Conservation (phyloP, 2,329 filamentous ascomycete species). For the Dothiorella sarmentorum region DNA sequence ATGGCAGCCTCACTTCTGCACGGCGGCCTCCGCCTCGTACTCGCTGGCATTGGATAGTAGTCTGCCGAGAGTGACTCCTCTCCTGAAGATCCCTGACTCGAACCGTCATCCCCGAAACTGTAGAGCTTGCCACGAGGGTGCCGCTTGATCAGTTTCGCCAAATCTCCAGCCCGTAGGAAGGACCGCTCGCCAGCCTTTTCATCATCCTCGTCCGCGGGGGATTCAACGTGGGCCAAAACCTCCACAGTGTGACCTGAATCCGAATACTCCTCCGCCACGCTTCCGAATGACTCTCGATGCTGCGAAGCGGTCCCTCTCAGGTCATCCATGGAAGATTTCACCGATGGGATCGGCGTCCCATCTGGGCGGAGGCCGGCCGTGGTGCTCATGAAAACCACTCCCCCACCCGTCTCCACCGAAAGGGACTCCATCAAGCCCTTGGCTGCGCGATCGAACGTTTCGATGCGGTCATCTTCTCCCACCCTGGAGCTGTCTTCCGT, state of each 20-base stretch:
- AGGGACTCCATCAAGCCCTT: slow-evolving; percentile 49
- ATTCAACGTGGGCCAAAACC: not conserved
- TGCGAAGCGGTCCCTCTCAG: not conserved
- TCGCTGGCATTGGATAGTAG: slow-evolving; percentile 11
- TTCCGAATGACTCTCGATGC: not conserved
- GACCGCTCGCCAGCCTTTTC: not conserved
- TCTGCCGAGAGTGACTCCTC: slow-evolving; percentile 21
- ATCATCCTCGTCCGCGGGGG: not conserved
- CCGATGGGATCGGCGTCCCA: not conserved
- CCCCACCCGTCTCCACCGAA: slow-evolving; percentile 44
- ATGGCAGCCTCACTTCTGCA: slow-evolving; percentile 36
- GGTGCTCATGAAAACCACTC: slow-evolving; percentile 38
- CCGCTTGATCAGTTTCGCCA: slow-evolving; percentile 25
- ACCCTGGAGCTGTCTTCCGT: slow-evolving; percentile 16
- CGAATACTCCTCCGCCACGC: not conserved
- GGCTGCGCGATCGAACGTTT: slow-evolving; percentile 48
- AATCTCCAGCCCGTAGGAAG: slow-evolving; percentile 22
- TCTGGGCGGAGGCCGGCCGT: slow-evolving; percentile 12
- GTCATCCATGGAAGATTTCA: not conserved
- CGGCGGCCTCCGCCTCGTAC: not conserved
- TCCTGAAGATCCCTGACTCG: slow-evolving; percentile 27
- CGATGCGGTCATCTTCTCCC: slow-evolving; percentile 35
- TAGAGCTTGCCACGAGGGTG: slow-evolving; percentile 36
- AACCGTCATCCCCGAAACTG: slow-evolving; percentile 31
- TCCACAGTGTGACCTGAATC: slow-evolving; percentile 13